A percentile compares a stretch with the other conserved stretches of the same genome.
Conservation (phyloP, 2,329 filamentous ascomycete species). For the Tolypocladium inflatum region DNA sequence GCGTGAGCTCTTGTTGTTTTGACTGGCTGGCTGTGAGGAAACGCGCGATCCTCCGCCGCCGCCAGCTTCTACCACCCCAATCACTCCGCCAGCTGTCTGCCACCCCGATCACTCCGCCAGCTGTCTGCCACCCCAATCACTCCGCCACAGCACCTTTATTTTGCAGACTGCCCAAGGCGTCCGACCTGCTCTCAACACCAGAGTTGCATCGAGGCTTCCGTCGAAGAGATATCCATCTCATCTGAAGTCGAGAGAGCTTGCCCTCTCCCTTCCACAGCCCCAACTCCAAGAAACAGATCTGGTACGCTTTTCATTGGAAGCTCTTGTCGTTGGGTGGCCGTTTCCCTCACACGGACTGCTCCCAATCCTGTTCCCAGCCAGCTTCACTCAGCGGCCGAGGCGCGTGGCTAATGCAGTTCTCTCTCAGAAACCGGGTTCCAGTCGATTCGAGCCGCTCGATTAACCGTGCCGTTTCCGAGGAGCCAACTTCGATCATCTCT, state of each 20-base stretch:
- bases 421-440: not conserved
- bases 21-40: not conserved
- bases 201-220: not conserved
- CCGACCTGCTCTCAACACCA: not conserved
- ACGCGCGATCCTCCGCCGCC: not conserved
- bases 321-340: not conserved
- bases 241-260: not conserved
- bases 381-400: not conserved
- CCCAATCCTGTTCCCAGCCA: too few relatives aligned
- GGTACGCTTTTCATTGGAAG: not conserved
- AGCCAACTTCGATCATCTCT: not conserved
- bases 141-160: not conserved
- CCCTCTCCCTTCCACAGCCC: too few relatives aligned
- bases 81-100: too few relatives aligned
- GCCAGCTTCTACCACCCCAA: too few relatives aligned
- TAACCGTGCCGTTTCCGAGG: not conserved
- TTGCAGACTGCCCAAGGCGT: not conserved
- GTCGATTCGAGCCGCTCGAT: not conserved
- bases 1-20: not conserved
- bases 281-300: too few relatives aligned
- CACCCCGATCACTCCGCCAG: too few relatives aligned
- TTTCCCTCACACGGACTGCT: not conserved
- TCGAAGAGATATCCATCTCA: not conserved
- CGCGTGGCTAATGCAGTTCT: not conserved
- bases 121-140: not conserved